These are phyloP conservation scores for Circinella minor DNA, from an alignment of 371 early-diverging fungal genomes.

Conservation along the genomic window DNA sequence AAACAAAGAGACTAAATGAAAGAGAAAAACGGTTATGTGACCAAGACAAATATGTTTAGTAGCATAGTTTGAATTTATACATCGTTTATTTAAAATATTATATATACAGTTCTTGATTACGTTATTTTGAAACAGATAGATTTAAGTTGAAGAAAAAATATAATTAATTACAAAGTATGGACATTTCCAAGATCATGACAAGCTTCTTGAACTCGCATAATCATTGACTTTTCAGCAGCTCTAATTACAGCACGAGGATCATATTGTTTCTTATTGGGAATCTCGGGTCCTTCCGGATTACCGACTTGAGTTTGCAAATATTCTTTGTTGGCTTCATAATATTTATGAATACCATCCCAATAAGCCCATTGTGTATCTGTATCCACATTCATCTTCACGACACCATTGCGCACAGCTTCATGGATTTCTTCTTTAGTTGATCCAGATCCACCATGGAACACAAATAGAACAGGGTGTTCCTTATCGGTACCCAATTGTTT, in stretches of 20 bases:
- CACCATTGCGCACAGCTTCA: constrained; percentile 82
- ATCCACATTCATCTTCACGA: constrained; percentile 95
- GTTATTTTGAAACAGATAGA: too few species aligned
- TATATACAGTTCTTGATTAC: too few species aligned
- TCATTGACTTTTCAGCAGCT: constrained; percentile 80
- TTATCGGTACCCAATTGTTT: constrained; percentile 60
- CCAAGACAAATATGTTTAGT: too few species aligned
- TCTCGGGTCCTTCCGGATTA: constrained; percentile 86
- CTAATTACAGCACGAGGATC: constrained; percentile 69
- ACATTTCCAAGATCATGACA: constrained; percentile 82
- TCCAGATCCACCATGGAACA: constrained; percentile 95
- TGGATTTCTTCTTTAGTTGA: constrained; percentile 81
- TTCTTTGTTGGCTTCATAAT: constrained; percentile 71
- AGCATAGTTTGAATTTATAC: too few species aligned
- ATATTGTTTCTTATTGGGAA: constrained; percentile 95
- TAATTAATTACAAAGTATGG: constrained; percentile 24
- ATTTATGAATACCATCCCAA: constrained; percentile 73
- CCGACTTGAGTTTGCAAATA: constrained; percentile 90
- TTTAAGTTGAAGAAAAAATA: too few species aligned
- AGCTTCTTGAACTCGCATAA: constrained; percentile 77
- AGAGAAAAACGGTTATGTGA: too few species aligned
- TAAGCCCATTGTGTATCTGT: constrained; percentile 82
- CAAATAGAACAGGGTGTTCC: constrained; percentile 86
- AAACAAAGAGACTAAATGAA: too few species aligned
- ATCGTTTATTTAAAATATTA: too few species aligned